Conservation (phyloP, 345 rosid species). For the Punica granatum region DNA sequence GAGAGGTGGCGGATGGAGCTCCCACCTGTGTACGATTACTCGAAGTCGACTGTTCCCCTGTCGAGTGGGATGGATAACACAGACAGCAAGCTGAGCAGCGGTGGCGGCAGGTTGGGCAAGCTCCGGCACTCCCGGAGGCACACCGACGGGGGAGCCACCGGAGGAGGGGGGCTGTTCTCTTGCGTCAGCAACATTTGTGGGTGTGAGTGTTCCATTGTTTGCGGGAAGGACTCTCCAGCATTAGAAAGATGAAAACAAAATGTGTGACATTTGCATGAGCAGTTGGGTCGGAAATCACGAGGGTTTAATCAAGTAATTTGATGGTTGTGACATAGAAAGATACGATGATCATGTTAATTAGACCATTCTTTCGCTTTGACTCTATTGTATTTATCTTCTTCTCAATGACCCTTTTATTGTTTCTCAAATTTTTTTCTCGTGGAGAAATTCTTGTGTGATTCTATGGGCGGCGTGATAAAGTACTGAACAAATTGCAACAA, state of each 20-base stretch:
- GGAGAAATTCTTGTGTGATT: too few relatives aligned
- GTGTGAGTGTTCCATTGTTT: constrained; percentile 54
- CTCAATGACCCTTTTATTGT: too few relatives aligned
- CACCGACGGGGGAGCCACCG: constrained; percentile 18
- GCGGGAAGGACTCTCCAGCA: constrained; percentile 25
- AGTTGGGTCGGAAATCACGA: too few relatives aligned
- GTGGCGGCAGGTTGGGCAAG: constrained; percentile 6
- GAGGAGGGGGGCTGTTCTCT: constrained; percentile 40
- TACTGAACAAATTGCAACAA: too few relatives aligned
- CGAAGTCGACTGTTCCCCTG: constrained; percentile 24
- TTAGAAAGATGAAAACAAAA: background rate
- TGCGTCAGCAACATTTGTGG: constrained; percentile 72
- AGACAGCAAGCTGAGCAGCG: constrained; percentile 1
- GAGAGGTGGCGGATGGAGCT: constrained; percentile 79
- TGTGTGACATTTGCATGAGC: too few relatives aligned
- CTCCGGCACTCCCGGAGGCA: constrained; percentile 27
- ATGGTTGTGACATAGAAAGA: too few relatives aligned
- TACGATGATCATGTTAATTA: too few relatives aligned
- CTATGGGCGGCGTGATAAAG: too few relatives aligned
- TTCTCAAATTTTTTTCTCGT: too few relatives aligned
- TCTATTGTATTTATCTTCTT: too few relatives aligned
- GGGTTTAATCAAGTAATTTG: too few relatives aligned
- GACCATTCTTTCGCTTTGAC: too few relatives aligned
- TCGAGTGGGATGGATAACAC: constrained; percentile 14
- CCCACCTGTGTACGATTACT: constrained; percentile 51